Evolutionary conservation across 768 basidiomycete genomes (phyloP), one percentile per base, ranked within the genome.

Genomic region (Pisolithus marmoratus): DNA sequence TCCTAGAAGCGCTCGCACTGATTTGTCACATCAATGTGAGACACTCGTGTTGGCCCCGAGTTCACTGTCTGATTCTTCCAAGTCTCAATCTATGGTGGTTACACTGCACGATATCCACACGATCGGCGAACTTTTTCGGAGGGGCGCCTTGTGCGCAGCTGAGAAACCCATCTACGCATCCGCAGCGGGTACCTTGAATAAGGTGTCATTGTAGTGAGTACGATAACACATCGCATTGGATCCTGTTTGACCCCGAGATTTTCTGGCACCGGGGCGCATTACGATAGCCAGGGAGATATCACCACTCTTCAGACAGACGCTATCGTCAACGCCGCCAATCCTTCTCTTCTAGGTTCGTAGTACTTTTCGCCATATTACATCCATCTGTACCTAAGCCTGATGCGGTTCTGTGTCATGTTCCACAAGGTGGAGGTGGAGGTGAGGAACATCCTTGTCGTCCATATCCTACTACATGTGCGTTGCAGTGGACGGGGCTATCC

Each of bases 271-370:
- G n/a, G n/a, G n/a, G n/a, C 23, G 15, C 8, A 24, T 43, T 7
- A 43, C 43, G 8, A 44, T 15, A 90, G 90, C 60, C 82, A 87
- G 61, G 87, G 87, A 23, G 85, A 91, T 66, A 90, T 93, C 51
- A 91, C 90, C 2, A 71, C 73, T 51, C 63, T 92, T 20, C 74
- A 82, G 48, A 70, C 87, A 11, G 89, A 90, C 63, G 71, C 81
- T 0, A 84, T 92, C 50, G 90, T 92, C 26, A 92, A 91, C 60
- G 90, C 90, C 12, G 90, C 90, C 6, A 92, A 92, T 61, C 73
- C 73, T 43, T 78, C 78, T 46, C 71, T 93, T 34, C 70, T 85
- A 45, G 90, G 90, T 88, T 38, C 50, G 58, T 49, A 44, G 2
- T 20, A 46, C 8, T 20, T 4, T n/a, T 15, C 38, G 23, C 37